phyloP scores from a whole-genome alignment of 83 land plant genomes.

The Picea abies region DNA sequence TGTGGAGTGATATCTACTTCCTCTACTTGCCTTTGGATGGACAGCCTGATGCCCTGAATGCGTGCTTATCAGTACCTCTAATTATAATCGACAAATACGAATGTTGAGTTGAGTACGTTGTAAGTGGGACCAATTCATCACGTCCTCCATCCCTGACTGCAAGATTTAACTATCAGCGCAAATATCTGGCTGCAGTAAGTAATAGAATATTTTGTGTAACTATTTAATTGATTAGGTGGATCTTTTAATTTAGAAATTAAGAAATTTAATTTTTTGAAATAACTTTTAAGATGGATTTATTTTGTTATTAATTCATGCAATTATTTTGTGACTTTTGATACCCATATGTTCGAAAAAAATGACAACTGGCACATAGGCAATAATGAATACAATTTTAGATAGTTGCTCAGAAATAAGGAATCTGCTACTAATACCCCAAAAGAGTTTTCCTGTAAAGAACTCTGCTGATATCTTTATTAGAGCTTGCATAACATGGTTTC shows the following conservation, averaged over 20 bases:
- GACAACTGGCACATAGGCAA: not conserved
- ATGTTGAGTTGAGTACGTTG: too few relatives aligned
- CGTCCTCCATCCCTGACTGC: too few relatives aligned
- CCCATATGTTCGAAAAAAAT: not conserved
- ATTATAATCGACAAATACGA: too few relatives aligned
- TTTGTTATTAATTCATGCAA: not conserved
- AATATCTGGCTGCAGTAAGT: not conserved
- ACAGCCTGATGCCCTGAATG: too few relatives aligned
- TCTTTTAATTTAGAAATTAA: not conserved
- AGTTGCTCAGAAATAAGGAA: too few relatives aligned
- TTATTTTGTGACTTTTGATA: not conserved
- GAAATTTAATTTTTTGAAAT: not conserved
- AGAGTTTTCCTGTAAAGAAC: not conserved
- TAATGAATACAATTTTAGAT: not conserved
- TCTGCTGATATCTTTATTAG: conserved; percentile 4
- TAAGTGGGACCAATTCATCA: too few relatives aligned
- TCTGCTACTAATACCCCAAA: not conserved
- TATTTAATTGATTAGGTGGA: not conserved
- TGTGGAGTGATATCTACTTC: too few relatives aligned
- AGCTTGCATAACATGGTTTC: not conserved
- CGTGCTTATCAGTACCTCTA: too few relatives aligned
- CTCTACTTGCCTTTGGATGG: too few relatives aligned
- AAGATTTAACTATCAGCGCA: too few relatives aligned
- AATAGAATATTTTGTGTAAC: not conserved
- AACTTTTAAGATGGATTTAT: too few relatives aligned